Evolutionary conservation across 495 filamentous ascomycete genomes (phyloP).

Genomic region (Penicillium salamii): DNA sequence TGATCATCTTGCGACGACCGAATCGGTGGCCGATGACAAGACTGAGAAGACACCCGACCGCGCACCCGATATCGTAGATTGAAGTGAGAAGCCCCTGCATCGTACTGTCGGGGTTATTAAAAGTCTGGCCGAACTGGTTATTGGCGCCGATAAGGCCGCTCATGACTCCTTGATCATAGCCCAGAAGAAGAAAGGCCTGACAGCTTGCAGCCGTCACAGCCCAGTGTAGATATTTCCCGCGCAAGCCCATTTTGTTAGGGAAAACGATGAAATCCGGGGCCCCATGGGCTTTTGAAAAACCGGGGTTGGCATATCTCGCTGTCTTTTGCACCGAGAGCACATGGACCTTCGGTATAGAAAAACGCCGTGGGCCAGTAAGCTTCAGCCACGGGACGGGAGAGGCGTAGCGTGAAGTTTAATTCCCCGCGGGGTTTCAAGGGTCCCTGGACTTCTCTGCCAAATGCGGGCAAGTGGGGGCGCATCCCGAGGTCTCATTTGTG

Average conservation of each 20-base stretch:
- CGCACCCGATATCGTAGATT: conserved; percentile 47
- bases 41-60: conserved; percentile 39
- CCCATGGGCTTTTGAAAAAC: conserved; percentile 3
- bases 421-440: conserved; percentile 1
- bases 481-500: too few relatives aligned
- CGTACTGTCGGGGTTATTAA: conserved; percentile 34
- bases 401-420: not conserved
- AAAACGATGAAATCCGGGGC: not conserved
- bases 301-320: not conserved
- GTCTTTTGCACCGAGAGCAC: not conserved
- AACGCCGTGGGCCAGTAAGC: not conserved
- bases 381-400: not conserved
- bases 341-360: not conserved
- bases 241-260: conserved; percentile 11
- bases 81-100: conserved; percentile 46
- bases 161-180: conserved; percentile 42
- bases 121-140: conserved; percentile 36
- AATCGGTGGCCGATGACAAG: conserved; percentile 40
- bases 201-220: conserved; percentile 26
- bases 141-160: conserved; percentile 35
- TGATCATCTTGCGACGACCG: conserved; percentile 44
- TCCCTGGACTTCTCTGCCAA: too few relatives aligned
- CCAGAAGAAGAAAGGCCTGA: conserved; percentile 37
- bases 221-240: conserved; percentile 20
- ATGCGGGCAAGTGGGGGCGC: too few relatives aligned